phyloP scores from a whole-genome alignment of 2,329 filamentous ascomycete genomes.

The Aspergillus terreus region DNA sequence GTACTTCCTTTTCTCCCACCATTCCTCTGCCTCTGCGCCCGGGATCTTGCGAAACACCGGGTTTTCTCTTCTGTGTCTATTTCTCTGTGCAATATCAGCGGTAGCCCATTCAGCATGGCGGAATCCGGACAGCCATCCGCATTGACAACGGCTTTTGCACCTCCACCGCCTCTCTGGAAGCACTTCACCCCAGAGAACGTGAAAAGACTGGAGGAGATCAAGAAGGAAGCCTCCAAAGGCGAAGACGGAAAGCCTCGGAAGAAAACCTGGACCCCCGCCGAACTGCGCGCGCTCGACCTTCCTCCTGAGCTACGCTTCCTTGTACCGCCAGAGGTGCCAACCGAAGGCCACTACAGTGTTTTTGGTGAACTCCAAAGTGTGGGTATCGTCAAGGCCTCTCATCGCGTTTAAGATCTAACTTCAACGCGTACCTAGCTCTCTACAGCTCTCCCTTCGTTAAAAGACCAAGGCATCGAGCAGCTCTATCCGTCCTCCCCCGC shows the following conservation, averaged over 20 bases:
- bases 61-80: too few relatives aligned
- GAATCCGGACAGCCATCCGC: conserved; percentile 49
- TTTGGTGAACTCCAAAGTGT: conserved; percentile 68
- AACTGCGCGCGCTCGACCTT: conserved; percentile 45
- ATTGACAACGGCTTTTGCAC: conserved; percentile 68
- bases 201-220: conserved; percentile 53
- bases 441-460: conserved; percentile 63
- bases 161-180: conserved; percentile 85
- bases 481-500: conserved; percentile 55
- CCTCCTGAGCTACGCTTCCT: conserved; percentile 72
- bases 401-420: not conserved
- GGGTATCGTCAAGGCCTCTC: conserved; percentile 15
- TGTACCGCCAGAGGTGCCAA: conserved; percentile 74
- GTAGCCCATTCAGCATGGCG: conserved; percentile 49
- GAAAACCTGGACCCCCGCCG: conserved; percentile 32
- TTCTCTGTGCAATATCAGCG: too few relatives aligned
- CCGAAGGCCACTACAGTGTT: conserved; percentile 65
- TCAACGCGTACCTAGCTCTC: conserved; percentile 36
- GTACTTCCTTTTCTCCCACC: not conserved
- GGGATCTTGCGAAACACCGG: too few relatives aligned
- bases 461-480: conserved; percentile 67
- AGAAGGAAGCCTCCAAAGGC: conserved; percentile 34
- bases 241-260: conserved; percentile 26
- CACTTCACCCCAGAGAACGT: conserved; percentile 78
- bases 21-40: not conserved